These are phyloP conservation scores for Trametes sanguinea DNA, from an alignment of 768 basidiomycete species.

Conservation along the genomic window DNA sequence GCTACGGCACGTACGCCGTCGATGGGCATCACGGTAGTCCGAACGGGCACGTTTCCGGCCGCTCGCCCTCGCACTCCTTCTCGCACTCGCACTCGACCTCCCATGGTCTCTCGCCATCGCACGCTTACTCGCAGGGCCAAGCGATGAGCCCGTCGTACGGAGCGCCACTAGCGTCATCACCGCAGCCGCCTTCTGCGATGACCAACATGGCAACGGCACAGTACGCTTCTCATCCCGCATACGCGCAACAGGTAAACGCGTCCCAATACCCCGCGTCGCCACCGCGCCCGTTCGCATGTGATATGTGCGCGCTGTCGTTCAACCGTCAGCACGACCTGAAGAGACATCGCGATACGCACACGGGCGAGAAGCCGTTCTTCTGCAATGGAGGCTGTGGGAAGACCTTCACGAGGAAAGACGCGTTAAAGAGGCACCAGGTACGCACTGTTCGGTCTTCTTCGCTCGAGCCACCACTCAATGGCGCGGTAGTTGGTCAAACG, in stretches of 20 bases:
- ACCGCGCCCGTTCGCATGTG: slow-evolving; percentile 42
- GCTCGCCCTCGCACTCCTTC: slow-evolving; percentile 20
- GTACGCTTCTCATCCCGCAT: slow-evolving; percentile 28
- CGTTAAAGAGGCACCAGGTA: slow-evolving; percentile 84
- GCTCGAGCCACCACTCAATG: slow-evolving; percentile 29
- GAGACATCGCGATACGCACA: slow-evolving; percentile 82
- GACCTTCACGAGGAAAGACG: slow-evolving; percentile 86
- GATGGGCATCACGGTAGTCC: slow-evolving; percentile 14
- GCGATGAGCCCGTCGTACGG: slow-evolving; percentile 24
- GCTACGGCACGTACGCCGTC: slow-evolving; percentile 21
- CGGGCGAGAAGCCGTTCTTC: slow-evolving; percentile 80
- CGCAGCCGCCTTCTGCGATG: slow-evolving; percentile 23
- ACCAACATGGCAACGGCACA: slow-evolving; percentile 20
- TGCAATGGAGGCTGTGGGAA: slow-evolving; percentile 87
- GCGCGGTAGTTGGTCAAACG: slow-evolving; percentile 64
- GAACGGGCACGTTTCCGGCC: slow-evolving; percentile 5
- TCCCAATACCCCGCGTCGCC: slow-evolving; percentile 41
- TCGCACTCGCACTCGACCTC: slow-evolving; percentile 18
- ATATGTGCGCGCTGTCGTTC: slow-evolving; percentile 77
- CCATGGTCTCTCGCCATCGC: slow-evolving; percentile 20
- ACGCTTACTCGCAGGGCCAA: slow-evolving; percentile 22
- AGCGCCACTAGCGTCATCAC: slow-evolving; percentile 25
- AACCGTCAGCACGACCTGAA: slow-evolving; percentile 86
- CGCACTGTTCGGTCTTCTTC: slow-evolving; percentile 23
- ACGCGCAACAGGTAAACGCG: slow-evolving; percentile 25